Conservation (phyloP, 169 alveolate genomes). For the Plasmodium billcollinsi region DNA sequence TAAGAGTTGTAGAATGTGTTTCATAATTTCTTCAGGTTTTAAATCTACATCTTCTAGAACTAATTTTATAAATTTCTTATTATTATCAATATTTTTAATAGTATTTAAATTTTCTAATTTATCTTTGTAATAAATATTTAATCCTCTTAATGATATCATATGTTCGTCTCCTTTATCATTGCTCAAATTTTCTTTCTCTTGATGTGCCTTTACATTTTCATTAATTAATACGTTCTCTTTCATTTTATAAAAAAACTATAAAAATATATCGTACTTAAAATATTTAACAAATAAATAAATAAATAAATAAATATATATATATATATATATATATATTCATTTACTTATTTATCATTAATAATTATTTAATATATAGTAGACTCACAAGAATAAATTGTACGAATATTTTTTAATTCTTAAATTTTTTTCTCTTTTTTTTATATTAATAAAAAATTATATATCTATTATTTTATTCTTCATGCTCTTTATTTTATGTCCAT, state of each 20-base stretch:
- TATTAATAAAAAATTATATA: too few relatives aligned
- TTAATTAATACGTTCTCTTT: background rate
- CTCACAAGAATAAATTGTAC: too few relatives aligned
- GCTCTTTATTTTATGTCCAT: too few relatives aligned
- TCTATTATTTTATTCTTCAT: too few relatives aligned
- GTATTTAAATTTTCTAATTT: conserved; percentile 62
- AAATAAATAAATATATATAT: background rate
- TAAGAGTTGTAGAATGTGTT: conserved; percentile 25
- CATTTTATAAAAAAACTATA: background rate
- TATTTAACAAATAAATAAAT: background rate
- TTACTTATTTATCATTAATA: too few relatives aligned
- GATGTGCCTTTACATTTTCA: background rate
- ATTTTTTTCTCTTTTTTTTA: too few relatives aligned
- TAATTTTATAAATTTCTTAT: conserved; percentile 58
- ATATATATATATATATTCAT: background rate
- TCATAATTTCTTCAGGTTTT: conserved; percentile 53
- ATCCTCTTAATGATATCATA: conserved; percentile 69
- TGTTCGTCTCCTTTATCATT: conserved; percentile 25
- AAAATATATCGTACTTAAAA: too few relatives aligned
- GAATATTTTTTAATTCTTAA: too few relatives aligned
- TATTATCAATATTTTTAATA: conserved; percentile 57
- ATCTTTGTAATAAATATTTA: conserved; percentile 42
- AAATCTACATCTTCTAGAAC: conserved; percentile 53
- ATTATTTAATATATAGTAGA: too few relatives aligned
- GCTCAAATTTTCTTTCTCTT: conserved; percentile 1